Conservation (phyloP, 345 rosid genomes). For the Salix viminalis region DNA sequence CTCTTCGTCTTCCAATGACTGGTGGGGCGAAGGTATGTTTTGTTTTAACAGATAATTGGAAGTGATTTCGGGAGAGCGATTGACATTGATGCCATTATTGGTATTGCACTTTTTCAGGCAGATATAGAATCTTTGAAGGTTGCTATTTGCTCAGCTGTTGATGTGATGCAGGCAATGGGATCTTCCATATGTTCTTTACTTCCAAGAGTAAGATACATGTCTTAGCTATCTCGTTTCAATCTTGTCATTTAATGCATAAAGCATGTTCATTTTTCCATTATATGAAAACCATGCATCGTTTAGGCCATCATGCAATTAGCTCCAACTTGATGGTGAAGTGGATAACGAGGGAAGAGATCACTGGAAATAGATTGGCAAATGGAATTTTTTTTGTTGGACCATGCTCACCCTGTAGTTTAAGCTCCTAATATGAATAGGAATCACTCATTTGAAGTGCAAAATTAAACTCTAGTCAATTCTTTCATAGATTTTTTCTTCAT, state of each 20-base stretch:
- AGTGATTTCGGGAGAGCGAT: slow-evolving; percentile 10
- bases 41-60: not conserved
- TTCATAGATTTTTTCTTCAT: not conserved
- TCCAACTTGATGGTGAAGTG: not conserved
- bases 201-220: slow-evolving; percentile 53
- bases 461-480: not conserved
- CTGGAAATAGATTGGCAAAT: not conserved
- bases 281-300: not conserved
- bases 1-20: slow-evolving; percentile 83
- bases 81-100: slow-evolving; percentile 13
- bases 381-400: not conserved
- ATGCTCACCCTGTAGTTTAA: not conserved
- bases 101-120: slow-evolving; percentile 45
- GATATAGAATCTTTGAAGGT: slow-evolving; percentile 68
- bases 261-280: not conserved
- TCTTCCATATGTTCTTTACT: slow-evolving; percentile 61
- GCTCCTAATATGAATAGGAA: not conserved
- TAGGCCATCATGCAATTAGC: not conserved
- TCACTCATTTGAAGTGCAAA: not conserved
- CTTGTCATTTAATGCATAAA: not conserved
- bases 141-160: slow-evolving; percentile 84
- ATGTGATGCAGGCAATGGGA: slow-evolving; percentile 89
- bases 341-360: not conserved
- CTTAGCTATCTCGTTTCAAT: not conserved
- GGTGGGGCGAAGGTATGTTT: slow-evolving; percentile 76